phyloP scores from a whole-genome alignment of 805 yeast species.

The Komagataella populi region DNA sequence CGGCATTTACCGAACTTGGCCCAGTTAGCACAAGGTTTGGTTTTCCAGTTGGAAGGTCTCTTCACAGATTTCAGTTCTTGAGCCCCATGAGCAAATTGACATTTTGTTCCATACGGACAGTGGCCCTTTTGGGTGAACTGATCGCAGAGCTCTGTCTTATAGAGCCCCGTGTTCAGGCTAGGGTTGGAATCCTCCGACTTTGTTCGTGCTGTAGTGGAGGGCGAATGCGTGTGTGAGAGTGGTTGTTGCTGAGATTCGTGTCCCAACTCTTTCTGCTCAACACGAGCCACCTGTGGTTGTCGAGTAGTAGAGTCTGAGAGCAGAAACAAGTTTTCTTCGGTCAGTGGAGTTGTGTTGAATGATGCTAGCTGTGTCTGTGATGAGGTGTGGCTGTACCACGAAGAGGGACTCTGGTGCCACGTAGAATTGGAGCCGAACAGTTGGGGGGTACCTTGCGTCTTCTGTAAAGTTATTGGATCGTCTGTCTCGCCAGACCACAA shows the following conservation, averaged over 20 bases:
- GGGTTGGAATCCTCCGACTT: not conserved
- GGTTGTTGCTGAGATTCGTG: conserved; percentile 3
- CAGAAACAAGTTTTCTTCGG: conserved; percentile 23
- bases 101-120: conserved; percentile 84
- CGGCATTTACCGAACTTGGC: conserved; percentile 67
- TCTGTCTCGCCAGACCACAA: conserved; percentile 9
- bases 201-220: conserved; percentile 1
- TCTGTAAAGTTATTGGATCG: not conserved
- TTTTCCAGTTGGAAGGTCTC: conserved; percentile 75
- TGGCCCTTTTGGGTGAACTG: conserved; percentile 54
- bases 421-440: not conserved
- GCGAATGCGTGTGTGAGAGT: conserved; percentile 1
- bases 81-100: conserved; percentile 90
- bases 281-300: not conserved
- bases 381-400: conserved; percentile 1
- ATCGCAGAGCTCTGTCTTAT: conserved; percentile 84
- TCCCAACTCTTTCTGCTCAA: conserved; percentile 5
- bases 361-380: not conserved
- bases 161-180: conserved; percentile 37
- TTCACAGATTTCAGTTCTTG: conserved; percentile 60
- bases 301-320: conserved; percentile 8
- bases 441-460: not conserved
- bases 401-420: not conserved
- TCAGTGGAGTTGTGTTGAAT: conserved; percentile 10
- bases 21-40: conserved; percentile 89